Base-by-base conservation (phyloP, 345 rosid genomes). In the Leavenworthia alabamica region DNA sequence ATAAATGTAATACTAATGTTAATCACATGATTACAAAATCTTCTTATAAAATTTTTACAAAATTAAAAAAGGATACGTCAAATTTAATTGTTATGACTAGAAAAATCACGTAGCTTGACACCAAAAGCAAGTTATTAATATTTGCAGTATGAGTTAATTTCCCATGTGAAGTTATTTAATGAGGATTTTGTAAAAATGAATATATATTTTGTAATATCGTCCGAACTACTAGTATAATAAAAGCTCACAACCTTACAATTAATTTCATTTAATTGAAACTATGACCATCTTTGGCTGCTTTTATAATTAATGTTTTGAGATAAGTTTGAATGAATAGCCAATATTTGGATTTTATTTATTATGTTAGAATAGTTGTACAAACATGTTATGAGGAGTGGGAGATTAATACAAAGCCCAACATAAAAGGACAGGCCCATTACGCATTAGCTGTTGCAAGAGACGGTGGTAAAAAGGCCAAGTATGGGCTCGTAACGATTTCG, bases 161-260 rank as follows among this genome's bases (percentile, higher is more conserved):
- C 64, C 64, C 72, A 72, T 72, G 76, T 66, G 76, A 72, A 72
- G 53, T 52, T 72, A 60, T 72, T 72, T 52, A 73, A 66, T 73
- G 76, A 27, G 22, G 10, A 37, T 46, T 56, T 40, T 33, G 40
- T 56, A 31, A 22, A 55, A 31, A 8, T 7, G 47, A 35, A 44
- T 17, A 20, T 54, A 70, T 54, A 13, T 14, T 42, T 51, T 14
- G 0, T 16, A 47, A 62, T 62, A 56, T 62, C 69, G 47, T 70
- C 69, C 64, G 64, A 70, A 70, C 74, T 55, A 70, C 69, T 62
- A 62, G 23, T 70, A 62, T 56, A 47, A 22, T 55, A 46, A 70
- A 70, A 47, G 69, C 64, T 37, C 44, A 13, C 41, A 60, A 43
- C 62, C 43, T 53, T 61, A 62, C 68, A 70, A 46, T 62, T 61